phyloP scores from a whole-genome alignment of 2,329 filamentous ascomycete genomes.

The Berkeleyomyces basicola region DNA sequence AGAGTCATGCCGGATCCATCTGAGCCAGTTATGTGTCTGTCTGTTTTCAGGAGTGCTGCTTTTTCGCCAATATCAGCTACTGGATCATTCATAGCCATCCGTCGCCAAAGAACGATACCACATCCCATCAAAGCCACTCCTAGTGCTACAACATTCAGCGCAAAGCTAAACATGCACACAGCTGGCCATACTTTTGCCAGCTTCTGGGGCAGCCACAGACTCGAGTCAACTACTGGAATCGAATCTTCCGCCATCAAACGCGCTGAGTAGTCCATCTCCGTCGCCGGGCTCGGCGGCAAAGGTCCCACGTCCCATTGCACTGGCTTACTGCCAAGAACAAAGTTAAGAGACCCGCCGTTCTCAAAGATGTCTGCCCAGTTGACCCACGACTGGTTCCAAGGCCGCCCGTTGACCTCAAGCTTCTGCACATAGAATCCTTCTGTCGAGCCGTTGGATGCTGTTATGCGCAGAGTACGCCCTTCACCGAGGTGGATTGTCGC shows the following conservation, averaged over 20 bases:
- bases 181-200: not conserved
- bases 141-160: not conserved
- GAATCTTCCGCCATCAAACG: not conserved
- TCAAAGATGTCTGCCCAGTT: conserved; percentile 50
- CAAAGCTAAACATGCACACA: not conserved
- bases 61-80: not conserved
- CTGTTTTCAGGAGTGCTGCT: not conserved
- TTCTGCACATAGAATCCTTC: conserved; percentile 46
- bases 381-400: conserved; percentile 49
- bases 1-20: not conserved
- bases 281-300: conserved; percentile 40
- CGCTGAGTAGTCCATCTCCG: not conserved
- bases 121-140: not conserved
- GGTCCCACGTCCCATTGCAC: conserved; percentile 41
- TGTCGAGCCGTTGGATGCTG: conserved; percentile 21
- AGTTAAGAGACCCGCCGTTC: conserved; percentile 44
- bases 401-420: conserved; percentile 44
- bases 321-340: conserved; percentile 39
- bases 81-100: not conserved
- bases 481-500: conserved; percentile 41
- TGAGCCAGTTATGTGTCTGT: not conserved
- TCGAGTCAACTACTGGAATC: not conserved
- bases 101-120: not conserved
- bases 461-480: conserved; percentile 37
- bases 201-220: not conserved